Conservation (phyloP, 768 basidiomycete species). For the Leccinum boreale region DNA sequence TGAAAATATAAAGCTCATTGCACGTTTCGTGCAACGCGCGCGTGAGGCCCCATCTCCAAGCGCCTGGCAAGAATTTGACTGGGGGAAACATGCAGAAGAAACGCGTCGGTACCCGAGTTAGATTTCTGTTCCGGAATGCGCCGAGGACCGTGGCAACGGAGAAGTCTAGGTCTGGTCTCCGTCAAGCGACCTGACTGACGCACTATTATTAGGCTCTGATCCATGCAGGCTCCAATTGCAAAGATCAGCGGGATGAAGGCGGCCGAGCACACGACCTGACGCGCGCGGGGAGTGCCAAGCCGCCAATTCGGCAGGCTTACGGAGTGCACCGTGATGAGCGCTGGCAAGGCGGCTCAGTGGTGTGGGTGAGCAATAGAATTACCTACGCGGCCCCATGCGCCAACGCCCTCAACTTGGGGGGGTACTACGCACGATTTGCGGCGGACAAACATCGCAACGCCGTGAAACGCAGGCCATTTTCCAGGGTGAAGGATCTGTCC, state of each 20-base stretch:
- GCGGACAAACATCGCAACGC: constrained; percentile 12
- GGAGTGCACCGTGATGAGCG: constrained; percentile 11
- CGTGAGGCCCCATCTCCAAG: not conserved
- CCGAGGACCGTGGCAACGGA: constrained; percentile 11
- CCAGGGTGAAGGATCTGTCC: constrained; percentile 10
- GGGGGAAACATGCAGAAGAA: not conserved
- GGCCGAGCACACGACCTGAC: constrained; percentile 4
- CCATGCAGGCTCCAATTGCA: constrained; percentile 10
- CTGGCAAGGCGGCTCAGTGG: constrained; percentile 4
- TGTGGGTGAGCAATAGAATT: constrained; percentile 5
- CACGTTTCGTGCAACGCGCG: constrained; percentile 1
- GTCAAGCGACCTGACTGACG: too few species aligned
- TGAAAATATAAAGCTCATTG: not conserved
- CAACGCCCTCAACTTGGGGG: not conserved
- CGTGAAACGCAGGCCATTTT: constrained; percentile 21
- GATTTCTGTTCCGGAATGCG: constrained; percentile 12
- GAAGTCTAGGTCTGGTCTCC: not conserved
- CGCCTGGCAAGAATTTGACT: not conserved
- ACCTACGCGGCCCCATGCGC: not conserved
- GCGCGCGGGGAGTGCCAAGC: constrained; percentile 5
- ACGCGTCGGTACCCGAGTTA: not conserved
- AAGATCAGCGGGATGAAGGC: constrained; percentile 15
- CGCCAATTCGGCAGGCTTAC: constrained; percentile 9
- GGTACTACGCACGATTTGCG: not conserved
- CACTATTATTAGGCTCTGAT: constrained; percentile 11